Evolutionary conservation across 202 grass and related monocot species (phyloP), one percentile per base, ranked within the genome.

Genomic region (Zoysia matrella): DNA sequence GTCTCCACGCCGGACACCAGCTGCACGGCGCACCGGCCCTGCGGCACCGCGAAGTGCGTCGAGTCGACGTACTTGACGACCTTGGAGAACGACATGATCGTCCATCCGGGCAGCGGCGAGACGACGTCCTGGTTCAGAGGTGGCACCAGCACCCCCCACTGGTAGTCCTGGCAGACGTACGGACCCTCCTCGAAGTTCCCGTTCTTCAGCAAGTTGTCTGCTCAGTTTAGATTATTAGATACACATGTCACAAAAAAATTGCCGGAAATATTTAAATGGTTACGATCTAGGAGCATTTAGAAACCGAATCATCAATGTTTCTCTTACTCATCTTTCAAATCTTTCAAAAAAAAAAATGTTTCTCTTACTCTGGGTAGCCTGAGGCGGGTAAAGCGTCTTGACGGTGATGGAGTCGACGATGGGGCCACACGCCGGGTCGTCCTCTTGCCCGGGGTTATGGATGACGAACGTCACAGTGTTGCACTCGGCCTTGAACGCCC

Each of bases 181-280:
- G 94, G 91, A 0, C 91, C 94, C 11, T 94, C 94, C 89, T 97
- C 94, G 30, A 97, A 92, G 73, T 90, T 90, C 3, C 89, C 89
- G 8, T 97, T 97, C 80, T 65, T 88, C 36, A 94, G 41, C 53
- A 97, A 4, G 75, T 97, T 91, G 4, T 62, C 89, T 94, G 74
- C 63, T 14, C 18, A 60, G 2, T 51, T 8, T n/a, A 56, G 11
- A 14, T 55, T 56, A 58, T 60, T 30, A 61, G 18, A 30, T 30
- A 30, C 7, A 3, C 58, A 30, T 61, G 18, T 61, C 58, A 60
- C 57, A 10, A 61, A 36, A 61, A 30, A 10, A 36, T 61, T 6
- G 8, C 58, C 8, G 8, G 30, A 60, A 60, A 30, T 60, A 16
- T 30, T 60, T 22, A 3, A 2, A 30, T 60, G 0, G 5, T 16